A percentile compares a stretch with the other conserved stretches of the same genome.
phyloP scores from a whole-genome alignment of 495 filamentous ascomycete species.

The Aspergillus mulundensis region DNA sequence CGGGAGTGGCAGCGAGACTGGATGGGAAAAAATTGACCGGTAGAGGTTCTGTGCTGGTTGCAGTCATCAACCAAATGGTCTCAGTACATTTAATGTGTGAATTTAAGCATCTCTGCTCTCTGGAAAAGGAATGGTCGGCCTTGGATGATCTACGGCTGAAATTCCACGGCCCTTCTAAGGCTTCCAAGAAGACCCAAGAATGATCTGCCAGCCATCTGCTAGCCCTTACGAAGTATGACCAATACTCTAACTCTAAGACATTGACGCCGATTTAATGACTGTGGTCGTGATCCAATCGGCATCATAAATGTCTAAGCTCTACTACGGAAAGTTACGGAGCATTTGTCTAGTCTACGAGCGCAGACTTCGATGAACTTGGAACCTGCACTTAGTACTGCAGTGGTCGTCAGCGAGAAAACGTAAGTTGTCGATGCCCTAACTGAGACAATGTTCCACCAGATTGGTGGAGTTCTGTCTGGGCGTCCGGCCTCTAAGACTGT shows the following conservation, averaged over 20 bases:
- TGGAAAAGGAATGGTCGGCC: conserved; percentile 2
- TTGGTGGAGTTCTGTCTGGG: conserved; percentile 4
- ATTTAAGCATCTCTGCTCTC: conserved; percentile 7
- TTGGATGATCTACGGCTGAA: background rate
- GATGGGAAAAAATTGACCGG: conserved; percentile 33
- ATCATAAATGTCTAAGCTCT: background rate
- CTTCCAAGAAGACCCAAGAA: background rate
- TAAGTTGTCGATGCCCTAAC: background rate
- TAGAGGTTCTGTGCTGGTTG: background rate
- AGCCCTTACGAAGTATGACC: background rate
- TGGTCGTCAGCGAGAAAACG: background rate
- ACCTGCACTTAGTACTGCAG: too few relatives aligned
- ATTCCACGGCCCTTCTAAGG: background rate
- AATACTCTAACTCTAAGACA: too few relatives aligned
- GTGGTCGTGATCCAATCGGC: background rate
- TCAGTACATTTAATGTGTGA: background rate
- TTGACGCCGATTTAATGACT: too few relatives aligned
- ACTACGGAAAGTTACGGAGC: too few relatives aligned
- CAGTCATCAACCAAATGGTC: background rate
- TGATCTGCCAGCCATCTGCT: background rate
- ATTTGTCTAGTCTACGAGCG: too few relatives aligned
- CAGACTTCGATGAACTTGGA: too few relatives aligned
- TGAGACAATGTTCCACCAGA: conserved; percentile 1
- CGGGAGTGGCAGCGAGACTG: conserved; percentile 36
- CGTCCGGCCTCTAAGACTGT: background rate